Base-by-base conservation (phyloP, 148 eudicot species). In the Heliamphora exappendiculata region DNA sequence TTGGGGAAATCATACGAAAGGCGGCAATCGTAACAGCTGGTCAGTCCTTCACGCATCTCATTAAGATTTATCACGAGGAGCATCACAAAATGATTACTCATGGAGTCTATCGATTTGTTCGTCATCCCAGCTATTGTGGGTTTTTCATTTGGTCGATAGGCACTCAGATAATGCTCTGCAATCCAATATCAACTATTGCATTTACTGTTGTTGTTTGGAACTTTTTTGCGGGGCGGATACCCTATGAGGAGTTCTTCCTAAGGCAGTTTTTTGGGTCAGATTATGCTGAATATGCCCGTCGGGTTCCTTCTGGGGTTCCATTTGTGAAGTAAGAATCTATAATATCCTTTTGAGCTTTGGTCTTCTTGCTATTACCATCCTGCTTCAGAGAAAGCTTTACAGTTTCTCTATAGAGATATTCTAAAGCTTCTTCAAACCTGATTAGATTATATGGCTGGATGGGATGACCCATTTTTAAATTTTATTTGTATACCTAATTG, bases 101-200 rank as follows among this genome's bases (percentile, higher is more conserved):
- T 75, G 96, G 97, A 67, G 77, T 90, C 60, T 94, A 92, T 75
- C 69, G 77, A 66, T 81, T 85, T 78, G 88, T 87, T 68, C 88
- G 98, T 33, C 98, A 94, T 82, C 98, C 98, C 0, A 81, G 97
- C 13, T 94, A 94, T 79, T 79, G 73, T 75, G 98, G 98, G 26
- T 94, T 92, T 78, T 78, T 89, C 65, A 87, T 94, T 74, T 94
- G 98, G 98, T 89, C 98, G 4, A 78, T 94, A 34, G 98, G 92
- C 64, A 92, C 97, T 65, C 98, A 94, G 80, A 72, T 92, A 70
- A 90, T 94, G 96, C 87, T 94, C 13, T 79, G 93, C 77, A 94
- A 94, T 51, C 98, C 97, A 0, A 24, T 94, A 64, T 90, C 92
- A 9, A 84, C 88, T 3, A 68, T 82, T 75, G 92, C 86, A 58